These are phyloP conservation scores for Chamaenerion angustifolium DNA, from an alignment of 345 rosid species.

Conservation along the genomic window DNA sequence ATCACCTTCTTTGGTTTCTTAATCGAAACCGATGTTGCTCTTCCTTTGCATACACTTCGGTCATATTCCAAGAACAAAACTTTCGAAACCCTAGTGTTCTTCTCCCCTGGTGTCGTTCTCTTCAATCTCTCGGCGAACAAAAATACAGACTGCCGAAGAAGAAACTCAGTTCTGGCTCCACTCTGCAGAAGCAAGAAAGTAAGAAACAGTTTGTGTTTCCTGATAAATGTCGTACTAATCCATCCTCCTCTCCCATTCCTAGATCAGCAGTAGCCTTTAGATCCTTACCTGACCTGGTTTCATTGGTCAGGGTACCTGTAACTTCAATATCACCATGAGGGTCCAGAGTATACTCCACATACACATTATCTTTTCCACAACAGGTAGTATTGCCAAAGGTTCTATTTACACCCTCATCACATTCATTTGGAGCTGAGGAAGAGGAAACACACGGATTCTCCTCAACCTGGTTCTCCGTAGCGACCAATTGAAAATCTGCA, in stretches of 20 bases:
- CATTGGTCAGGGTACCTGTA: slow-evolving; percentile 6
- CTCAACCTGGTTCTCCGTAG: slow-evolving; percentile 11
- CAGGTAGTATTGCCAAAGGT: slow-evolving; percentile 6
- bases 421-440: slow-evolving; percentile 10
- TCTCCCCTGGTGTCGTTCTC: too few relatives aligned
- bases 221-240: slow-evolving; percentile 13
- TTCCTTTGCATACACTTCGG: too few relatives aligned
- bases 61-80: too few relatives aligned
- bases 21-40: too few relatives aligned
- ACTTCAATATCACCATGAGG: slow-evolving; percentile 13
- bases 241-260: slow-evolving; percentile 12
- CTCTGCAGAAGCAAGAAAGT: too few relatives aligned
- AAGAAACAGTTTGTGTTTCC: slow-evolving; percentile 5
- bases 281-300: slow-evolving; percentile 12
- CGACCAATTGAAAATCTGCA: slow-evolving; percentile 2
- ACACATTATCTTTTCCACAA: slow-evolving; percentile 5
- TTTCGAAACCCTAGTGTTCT: too few relatives aligned
- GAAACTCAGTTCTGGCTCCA: too few relatives aligned
- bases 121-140: too few relatives aligned
- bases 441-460: slow-evolving; percentile 10
- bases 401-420: slow-evolving; percentile 10
- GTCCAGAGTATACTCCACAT: slow-evolving; percentile 9
- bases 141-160: too few relatives aligned
- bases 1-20: too few relatives aligned
- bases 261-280: slow-evolving; percentile 12